Evolutionary conservation across 441 rosid species (phyloP), one percentile per base, ranked within the genome.

Genomic region (Gossypium gossypioides): DNA sequence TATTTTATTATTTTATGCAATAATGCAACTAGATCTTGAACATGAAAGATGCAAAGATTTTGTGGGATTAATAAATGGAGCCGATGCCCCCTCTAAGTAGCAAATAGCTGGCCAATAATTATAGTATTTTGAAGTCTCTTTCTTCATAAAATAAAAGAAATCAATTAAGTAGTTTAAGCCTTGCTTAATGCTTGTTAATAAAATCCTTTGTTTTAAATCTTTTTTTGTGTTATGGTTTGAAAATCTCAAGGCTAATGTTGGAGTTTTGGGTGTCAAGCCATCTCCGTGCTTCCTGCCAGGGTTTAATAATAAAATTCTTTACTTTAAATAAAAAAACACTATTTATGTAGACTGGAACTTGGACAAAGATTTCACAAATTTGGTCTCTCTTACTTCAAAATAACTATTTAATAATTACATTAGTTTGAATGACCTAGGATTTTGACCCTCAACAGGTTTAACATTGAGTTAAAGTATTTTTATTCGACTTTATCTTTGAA

Each of bases 241-340:
- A 58, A 72, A 46, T 65, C 3, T 64, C 75, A 48, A 75, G 75
- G 52, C 19, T 3, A 16, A 2, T 81, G 79, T 74, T 71, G 76
- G 80, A 42, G 44, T 48, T 48, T 32, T 57, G 69, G 82, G 81
- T 68, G 73, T 74, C 78, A 76, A 42, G 13, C 67, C 68, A 67
- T 18, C 57, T 25, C 78, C 73, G 48, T 71, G 80, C 62, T 81
- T 78, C 78, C 77, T 69, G 73, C 72, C 66, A n/a, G n/a, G 78
- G 55, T 71, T 75, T 61, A 25, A 12, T 40, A 40, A 19, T 42
- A 12, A 32, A 2, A 32, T 58, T 25, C 10, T 16, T 32, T 4
- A 25, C 63, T 25, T 58, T 25, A 48, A 48, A 48, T n/a, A 48
- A 13, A 48, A 48, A 48, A 48, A 4, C 4, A 12, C 4, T n/a